A percentile compares a stretch with the other conserved stretches of the same genome.
These are phyloP conservation scores for Carex myosuroides DNA, from an alignment of 176 grass and related monocot genomes.

Conservation along the genomic window DNA sequence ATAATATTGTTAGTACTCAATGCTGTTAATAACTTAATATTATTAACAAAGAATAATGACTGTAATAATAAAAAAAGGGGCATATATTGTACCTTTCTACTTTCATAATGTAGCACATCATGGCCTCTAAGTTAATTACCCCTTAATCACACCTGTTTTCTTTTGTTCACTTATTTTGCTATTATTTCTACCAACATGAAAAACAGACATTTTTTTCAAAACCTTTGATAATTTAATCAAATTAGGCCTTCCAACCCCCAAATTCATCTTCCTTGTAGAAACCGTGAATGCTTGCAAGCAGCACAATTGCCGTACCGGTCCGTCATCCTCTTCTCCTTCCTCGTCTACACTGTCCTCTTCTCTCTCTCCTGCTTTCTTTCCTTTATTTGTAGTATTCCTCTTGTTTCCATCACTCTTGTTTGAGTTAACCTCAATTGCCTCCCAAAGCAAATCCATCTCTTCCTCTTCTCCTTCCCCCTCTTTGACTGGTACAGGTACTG, in stretches of 20 bases:
- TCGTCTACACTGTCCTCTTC: conserved; percentile 16
- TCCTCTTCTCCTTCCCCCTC: conserved; percentile 37
- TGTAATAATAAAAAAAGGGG: not conserved
- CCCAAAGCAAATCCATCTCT: conserved; percentile 96
- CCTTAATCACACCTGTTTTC: conserved; percentile 1
- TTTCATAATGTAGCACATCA: not conserved
- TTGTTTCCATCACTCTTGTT: not conserved
- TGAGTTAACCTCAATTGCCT: conserved; percentile 74
- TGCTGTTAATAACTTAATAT: not conserved
- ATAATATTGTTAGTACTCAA: not conserved
- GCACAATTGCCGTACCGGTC: conserved; percentile 51
- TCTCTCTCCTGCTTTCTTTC: conserved; percentile 14
- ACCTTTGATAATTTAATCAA: conserved; percentile 76
- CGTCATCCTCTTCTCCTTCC: conserved; percentile 24
- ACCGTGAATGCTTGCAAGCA: conserved; percentile 85
- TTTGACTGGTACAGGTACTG: conserved; percentile 6
- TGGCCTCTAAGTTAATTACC: conserved; percentile 1
- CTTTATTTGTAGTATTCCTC: conserved; percentile 13
- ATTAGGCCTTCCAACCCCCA: conserved; percentile 64
- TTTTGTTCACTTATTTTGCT: conserved; percentile 25
- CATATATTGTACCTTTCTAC: conserved; percentile 4
- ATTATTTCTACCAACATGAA: conserved; percentile 36
- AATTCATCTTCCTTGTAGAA: conserved; percentile 78
- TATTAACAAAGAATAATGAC: not conserved
- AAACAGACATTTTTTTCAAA: conserved; percentile 48